Evolutionary conservation across 176 grass and related monocot genomes (phyloP).

Genomic region (Aegilops bicornis): DNA sequence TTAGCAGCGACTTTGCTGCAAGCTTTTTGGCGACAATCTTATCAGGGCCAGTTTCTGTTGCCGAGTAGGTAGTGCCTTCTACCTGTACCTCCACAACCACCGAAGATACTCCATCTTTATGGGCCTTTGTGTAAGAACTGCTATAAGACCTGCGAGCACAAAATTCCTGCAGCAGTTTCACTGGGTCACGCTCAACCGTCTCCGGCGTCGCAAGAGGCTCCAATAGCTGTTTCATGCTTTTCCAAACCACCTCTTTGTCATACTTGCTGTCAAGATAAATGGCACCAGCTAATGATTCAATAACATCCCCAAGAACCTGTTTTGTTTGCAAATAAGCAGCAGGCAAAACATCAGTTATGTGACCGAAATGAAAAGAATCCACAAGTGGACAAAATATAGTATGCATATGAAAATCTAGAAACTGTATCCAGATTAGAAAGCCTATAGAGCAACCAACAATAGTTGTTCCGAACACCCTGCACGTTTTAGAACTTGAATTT

Average conservation of each 20-base stretch:
- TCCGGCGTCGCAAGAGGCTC: constrained; percentile 66
- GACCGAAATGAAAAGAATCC: not conserved
- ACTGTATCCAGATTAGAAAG: not conserved
- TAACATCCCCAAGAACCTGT: constrained; percentile 74
- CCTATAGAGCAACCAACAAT: not conserved
- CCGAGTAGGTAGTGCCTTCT: constrained; percentile 25
- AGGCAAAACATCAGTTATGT: not conserved
- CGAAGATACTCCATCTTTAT: constrained; percentile 23
- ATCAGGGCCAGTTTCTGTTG: constrained; percentile 24
- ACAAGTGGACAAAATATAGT: not conserved
- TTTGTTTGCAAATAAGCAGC: constrained; percentile 17
- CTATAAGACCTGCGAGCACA: constrained; percentile 23
- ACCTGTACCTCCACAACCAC: constrained; percentile 40
- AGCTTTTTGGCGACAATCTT: constrained; percentile 48
- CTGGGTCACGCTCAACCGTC: constrained; percentile 56
- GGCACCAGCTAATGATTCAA: constrained; percentile 74
- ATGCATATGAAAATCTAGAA: not conserved
- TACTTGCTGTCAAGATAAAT: constrained; percentile 58
- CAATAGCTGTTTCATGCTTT: constrained; percentile 51
- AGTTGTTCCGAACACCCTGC: not conserved
- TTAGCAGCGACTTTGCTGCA: constrained; percentile 46
- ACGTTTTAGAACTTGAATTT: not conserved
- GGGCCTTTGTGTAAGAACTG: constrained; percentile 4
- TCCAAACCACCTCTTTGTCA: constrained; percentile 59
- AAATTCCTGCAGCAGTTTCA: constrained; percentile 52